phyloP scores from a whole-genome alignment of 2,329 filamentous ascomycete genomes.

The Cladosporium sp. region DNA sequence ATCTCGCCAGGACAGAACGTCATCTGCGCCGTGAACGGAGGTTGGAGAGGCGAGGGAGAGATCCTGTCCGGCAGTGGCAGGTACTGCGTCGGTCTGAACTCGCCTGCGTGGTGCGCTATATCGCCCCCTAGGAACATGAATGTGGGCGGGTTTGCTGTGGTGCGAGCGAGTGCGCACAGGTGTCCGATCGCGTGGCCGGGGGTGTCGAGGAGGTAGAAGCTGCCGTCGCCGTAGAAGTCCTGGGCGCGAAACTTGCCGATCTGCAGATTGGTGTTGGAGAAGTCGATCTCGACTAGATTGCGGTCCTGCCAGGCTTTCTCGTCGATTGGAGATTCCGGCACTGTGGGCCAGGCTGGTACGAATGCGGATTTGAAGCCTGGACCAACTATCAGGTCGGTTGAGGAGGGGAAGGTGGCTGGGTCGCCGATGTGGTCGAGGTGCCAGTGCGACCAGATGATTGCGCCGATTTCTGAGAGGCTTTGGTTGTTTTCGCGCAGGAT shows the following conservation, averaged over 20 bases:
- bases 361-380: conserved; percentile 40
- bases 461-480: conserved; percentile 25
- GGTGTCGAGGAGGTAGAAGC: conserved; percentile 50
- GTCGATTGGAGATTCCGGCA: conserved; percentile 31
- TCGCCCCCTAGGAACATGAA: conserved; percentile 52
- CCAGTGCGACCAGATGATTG: conserved; percentile 22
- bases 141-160: conserved; percentile 28
- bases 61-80: conserved; percentile 37
- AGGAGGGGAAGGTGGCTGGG: conserved; percentile 37
- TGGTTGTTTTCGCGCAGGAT: conserved; percentile 34
- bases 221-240: conserved; percentile 55
- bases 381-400: conserved; percentile 42
- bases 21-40: conserved; percentile 1
- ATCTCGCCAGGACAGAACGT: conserved; percentile 38
- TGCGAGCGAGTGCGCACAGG: conserved; percentile 46
- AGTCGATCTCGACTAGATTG: conserved; percentile 32
- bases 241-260: conserved; percentile 44
- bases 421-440: conserved; percentile 33
- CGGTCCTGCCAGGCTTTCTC: conserved; percentile 37
- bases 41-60: conserved; percentile 36
- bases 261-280: conserved; percentile 26
- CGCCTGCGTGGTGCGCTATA: conserved; percentile 40
- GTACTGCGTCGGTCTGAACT: conserved; percentile 43
- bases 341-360: conserved; percentile 39
- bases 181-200: conserved; percentile 52